Conservation (phyloP, 2,329 filamentous ascomycete genomes). For the Fusarium humuli region DNA sequence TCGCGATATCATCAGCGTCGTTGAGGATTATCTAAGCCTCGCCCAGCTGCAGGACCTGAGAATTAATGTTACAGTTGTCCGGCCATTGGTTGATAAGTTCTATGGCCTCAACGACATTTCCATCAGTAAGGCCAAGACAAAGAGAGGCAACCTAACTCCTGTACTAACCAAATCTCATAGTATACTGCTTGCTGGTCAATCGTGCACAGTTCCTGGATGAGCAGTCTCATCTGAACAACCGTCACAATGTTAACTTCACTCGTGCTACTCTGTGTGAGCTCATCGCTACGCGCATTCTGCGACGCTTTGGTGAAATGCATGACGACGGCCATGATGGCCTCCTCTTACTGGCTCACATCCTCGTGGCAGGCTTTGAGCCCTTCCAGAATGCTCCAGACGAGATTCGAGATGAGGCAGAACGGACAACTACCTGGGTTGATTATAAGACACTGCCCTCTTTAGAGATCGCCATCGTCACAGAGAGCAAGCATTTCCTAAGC, state of each 20-base stretch:
- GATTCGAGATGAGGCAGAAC: slow-evolving; percentile 69
- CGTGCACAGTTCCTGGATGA: slow-evolving; percentile 82
- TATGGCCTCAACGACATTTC: slow-evolving; percentile 85
- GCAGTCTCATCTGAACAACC: slow-evolving; percentile 78
- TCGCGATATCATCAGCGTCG: slow-evolving; percentile 71
- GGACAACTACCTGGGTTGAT: slow-evolving; percentile 60
- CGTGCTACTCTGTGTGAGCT: slow-evolving; percentile 84
- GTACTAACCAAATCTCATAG: slow-evolving; percentile 53
- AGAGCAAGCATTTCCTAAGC: slow-evolving; percentile 82
- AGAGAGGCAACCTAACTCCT: neutral
- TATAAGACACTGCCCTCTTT: slow-evolving; percentile 77
- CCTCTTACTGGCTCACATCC: slow-evolving; percentile 79
- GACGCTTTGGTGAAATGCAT: slow-evolving; percentile 83
- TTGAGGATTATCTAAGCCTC: slow-evolving; percentile 72
- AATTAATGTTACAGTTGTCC: slow-evolving; percentile 83
- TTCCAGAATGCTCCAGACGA: slow-evolving; percentile 83
- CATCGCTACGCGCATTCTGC: slow-evolving; percentile 80
- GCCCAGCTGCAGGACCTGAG: slow-evolving; percentile 84
- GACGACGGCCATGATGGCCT: slow-evolving; percentile 76
- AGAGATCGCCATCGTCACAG: slow-evolving; percentile 84
- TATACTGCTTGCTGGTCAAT: slow-evolving; percentile 87
- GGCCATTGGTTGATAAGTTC: slow-evolving; percentile 85
- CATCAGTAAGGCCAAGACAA: slow-evolving; percentile 63
- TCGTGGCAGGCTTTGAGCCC: slow-evolving; percentile 85
- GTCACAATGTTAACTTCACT: slow-evolving; percentile 84